Conservation (phyloP, 2,329 filamentous ascomycete genomes). For the Neofusicoccum umdonicola region DNA sequence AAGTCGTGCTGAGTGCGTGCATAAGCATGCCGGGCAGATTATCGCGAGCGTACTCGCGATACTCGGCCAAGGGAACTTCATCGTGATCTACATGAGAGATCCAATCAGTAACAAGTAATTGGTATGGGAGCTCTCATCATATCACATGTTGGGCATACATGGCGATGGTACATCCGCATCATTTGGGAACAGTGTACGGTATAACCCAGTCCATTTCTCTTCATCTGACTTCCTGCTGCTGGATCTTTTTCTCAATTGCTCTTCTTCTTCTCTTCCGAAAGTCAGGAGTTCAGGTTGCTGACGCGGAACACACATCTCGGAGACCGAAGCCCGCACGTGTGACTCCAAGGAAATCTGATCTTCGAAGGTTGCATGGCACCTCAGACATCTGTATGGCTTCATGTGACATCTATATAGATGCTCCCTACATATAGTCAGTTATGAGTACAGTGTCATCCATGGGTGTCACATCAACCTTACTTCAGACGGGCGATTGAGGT, state of each 20-base stretch:
- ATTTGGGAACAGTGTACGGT: background rate
- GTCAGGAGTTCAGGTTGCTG: background rate
- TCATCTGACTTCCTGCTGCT: background rate
- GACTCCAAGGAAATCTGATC: background rate
- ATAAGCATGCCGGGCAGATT: background rate
- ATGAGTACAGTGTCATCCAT: background rate
- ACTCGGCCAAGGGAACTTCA: background rate
- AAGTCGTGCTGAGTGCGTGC: background rate
- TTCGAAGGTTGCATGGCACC: background rate
- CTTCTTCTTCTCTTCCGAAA: background rate
- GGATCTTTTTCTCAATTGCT: background rate
- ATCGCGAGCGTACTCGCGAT: background rate
- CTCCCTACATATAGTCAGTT: background rate
- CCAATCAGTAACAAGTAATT: background rate
- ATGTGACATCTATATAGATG: background rate
- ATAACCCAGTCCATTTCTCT: background rate
- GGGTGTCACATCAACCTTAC: background rate
- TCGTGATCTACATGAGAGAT: background rate
- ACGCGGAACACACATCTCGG: background rate
- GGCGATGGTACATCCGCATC: background rate
- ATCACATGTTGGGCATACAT: background rate
- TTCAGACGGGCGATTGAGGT: background rate
- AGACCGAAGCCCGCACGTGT: background rate
- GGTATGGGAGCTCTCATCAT: too few relatives aligned
- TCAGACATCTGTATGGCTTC: background rate